These are phyloP conservation scores for Axilococcus clingmanii DNA, from an alignment of 139 green algal species.

Conservation along the genomic window DNA sequence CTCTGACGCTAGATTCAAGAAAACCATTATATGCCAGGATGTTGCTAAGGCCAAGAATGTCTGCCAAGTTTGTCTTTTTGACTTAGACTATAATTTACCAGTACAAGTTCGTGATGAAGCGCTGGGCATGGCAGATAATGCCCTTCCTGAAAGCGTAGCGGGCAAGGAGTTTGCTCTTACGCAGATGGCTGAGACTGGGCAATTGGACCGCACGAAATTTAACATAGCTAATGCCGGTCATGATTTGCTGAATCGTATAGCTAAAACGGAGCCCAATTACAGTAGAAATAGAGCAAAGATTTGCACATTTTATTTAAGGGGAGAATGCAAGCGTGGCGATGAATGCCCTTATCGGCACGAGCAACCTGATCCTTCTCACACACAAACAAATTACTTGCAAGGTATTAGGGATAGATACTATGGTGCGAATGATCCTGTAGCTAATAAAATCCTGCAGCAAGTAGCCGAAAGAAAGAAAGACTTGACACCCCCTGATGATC, in stretches of 20 bases:
- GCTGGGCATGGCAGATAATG: constrained; percentile 64
- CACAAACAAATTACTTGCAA: constrained; percentile 86
- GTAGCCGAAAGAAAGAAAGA: constrained; percentile 47
- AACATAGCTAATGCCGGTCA: constrained; percentile 22
- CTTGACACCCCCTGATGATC: constrained; percentile 81
- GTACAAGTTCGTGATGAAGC: constrained; percentile 81
- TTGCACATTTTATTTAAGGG: constrained; percentile 91
- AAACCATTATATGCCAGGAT: constrained; percentile 97
- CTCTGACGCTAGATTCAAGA: constrained; percentile 88
- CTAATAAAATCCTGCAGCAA: constrained; percentile 78
- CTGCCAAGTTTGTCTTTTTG: constrained; percentile 95
- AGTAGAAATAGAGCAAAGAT: constrained; percentile 88
- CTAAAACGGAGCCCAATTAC: constrained; percentile 92
- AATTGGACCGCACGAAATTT: constrained; percentile 22
- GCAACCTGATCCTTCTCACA: constrained; percentile 47
- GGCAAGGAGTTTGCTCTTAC: constrained; percentile 81
- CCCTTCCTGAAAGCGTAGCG: constrained; percentile 73
- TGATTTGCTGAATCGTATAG: constrained; percentile 72
- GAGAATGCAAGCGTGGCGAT: constrained; percentile 84
- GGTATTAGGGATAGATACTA: constrained; percentile 95
- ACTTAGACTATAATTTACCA: constrained; percentile 92
- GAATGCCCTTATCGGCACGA: constrained; percentile 95
- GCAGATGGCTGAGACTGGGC: constrained; percentile 36
- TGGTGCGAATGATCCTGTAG: constrained; percentile 95
- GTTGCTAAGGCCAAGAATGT: constrained; percentile 99